phyloP scores from a whole-genome alignment of 768 basidiomycete species.

The Hygrophoropsis aurantiaca region DNA sequence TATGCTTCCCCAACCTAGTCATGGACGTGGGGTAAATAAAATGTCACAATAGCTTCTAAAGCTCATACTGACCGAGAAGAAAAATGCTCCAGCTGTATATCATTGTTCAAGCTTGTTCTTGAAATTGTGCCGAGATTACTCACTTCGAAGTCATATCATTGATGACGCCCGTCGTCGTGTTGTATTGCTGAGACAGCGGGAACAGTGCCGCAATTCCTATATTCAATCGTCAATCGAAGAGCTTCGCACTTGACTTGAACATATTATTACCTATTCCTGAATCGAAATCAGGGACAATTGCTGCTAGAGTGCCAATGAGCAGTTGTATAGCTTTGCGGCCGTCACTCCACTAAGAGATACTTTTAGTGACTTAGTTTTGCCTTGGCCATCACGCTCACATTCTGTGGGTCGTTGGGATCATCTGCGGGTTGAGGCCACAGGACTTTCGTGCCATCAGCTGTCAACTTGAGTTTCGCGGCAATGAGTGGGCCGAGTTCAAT shows the following conservation, averaged over 20 bases:
- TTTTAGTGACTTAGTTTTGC: background rate
- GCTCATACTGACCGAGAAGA: slow-evolving; percentile 42
- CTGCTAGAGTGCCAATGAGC: slow-evolving; percentile 60
- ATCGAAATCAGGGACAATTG: slow-evolving; percentile 67
- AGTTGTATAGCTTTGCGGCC: slow-evolving; percentile 56
- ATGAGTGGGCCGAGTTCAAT: slow-evolving; percentile 58
- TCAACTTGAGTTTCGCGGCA: slow-evolving; percentile 56
- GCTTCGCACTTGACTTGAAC: background rate
- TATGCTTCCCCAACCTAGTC: slow-evolving; percentile 55
- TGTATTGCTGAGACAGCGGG: slow-evolving; percentile 51
- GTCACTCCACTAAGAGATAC: slow-evolving; percentile 41
- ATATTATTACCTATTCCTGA: slow-evolving; percentile 54
- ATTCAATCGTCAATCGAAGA: background rate
- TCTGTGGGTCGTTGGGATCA: slow-evolving; percentile 64
- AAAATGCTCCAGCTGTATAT: slow-evolving; percentile 62
- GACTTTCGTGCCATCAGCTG: slow-evolving; percentile 54
- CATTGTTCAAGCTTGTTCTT: slow-evolving; percentile 7
- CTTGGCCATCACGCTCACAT: slow-evolving; percentile 28
- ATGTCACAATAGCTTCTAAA: background rate
- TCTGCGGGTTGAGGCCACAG: slow-evolving; percentile 73
- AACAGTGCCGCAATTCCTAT: slow-evolving; percentile 64
- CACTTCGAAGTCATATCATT: slow-evolving; percentile 64
- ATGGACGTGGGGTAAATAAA: slow-evolving; percentile 10
- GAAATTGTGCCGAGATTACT: slow-evolving; percentile 11
- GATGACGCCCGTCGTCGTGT: slow-evolving; percentile 57